Percentiles rank a stretch among this genome's conserved stretches.
phyloP scores from a whole-genome alignment of 495 filamentous ascomycete species.

The Lasiosphaeria ovina region DNA sequence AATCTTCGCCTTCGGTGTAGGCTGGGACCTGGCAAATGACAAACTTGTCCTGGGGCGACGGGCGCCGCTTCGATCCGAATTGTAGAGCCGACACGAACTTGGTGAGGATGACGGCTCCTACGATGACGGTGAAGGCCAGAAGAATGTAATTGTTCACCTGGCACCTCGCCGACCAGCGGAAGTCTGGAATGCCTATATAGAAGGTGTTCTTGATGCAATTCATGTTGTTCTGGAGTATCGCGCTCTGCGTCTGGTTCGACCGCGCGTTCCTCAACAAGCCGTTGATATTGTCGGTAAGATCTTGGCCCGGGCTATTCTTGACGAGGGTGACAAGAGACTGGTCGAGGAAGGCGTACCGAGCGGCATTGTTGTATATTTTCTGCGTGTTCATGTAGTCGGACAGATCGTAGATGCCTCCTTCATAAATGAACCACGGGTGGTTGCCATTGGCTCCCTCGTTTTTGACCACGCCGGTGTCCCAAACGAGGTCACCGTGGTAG shows the following conservation, averaged over 20 bases:
- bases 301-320: slow-evolving; percentile 69
- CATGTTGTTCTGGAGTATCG: slow-evolving; percentile 54
- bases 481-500: slow-evolving; percentile 84
- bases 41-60: slow-evolving; percentile 92
- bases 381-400: slow-evolving; percentile 85
- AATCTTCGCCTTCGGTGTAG: slow-evolving; percentile 97
- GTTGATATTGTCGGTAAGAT: slow-evolving; percentile 68
- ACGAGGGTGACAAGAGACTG: slow-evolving; percentile 60
- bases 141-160: slow-evolving; percentile 92
- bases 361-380: slow-evolving; percentile 42
- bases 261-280: slow-evolving; percentile 36
- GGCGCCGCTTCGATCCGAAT: slow-evolving; percentile 86
- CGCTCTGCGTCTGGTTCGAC: slow-evolving; percentile 35
- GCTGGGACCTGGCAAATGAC: slow-evolving; percentile 98
- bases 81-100: slow-evolving; percentile 96
- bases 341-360: slow-evolving; percentile 68
- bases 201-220: slow-evolving; percentile 83
- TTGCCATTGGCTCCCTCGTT: slow-evolving; percentile 61
- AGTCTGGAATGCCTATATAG: slow-evolving; percentile 80
- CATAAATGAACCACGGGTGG: slow-evolving; percentile 77
- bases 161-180: slow-evolving; percentile 72
- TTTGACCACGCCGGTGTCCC: slow-evolving; percentile 52
- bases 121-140: slow-evolving; percentile 76
- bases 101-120: slow-evolving; percentile 73
- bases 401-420: slow-evolving; percentile 77